Conservation (phyloP, 257 asterid genomes). For the Solanum chiquidenum region DNA sequence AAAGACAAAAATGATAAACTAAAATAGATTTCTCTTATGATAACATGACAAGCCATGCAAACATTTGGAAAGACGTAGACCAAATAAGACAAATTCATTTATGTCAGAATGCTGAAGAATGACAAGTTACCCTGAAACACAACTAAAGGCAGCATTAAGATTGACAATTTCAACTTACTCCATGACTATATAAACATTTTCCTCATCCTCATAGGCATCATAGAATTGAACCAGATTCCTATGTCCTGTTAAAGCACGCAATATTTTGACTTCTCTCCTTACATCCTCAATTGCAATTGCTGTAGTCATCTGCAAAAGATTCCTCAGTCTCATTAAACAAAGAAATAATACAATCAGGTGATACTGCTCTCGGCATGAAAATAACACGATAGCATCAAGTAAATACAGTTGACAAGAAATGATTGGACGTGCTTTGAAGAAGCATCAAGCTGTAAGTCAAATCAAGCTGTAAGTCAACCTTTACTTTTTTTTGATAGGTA, state of each 20-base stretch:
- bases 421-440: background rate
- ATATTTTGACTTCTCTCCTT: slow-evolving; percentile 55
- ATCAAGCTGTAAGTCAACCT: background rate
- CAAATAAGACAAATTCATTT: background rate
- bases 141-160: background rate
- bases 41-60: background rate
- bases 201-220: slow-evolving; percentile 63
- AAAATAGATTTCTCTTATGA: background rate
- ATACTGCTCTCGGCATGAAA: background rate
- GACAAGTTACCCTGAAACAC: background rate
- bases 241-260: slow-evolving; percentile 57
- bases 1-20: background rate
- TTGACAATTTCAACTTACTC: slow-evolving; percentile 34
- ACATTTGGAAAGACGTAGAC: background rate
- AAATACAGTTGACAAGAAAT: background rate
- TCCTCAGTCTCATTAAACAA: background rate
- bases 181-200: slow-evolving; percentile 51
- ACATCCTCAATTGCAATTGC: slow-evolving; percentile 62
- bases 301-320: slow-evolving; percentile 50
- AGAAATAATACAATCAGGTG: background rate
- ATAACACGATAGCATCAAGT: background rate
- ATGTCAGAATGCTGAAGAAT: background rate
- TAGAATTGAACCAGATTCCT: slow-evolving; percentile 51
- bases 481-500: background rate
- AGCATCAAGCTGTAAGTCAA: background rate